phyloP scores from a whole-genome alignment of 1,139 yeast genomes.

The Saccharomyces uvarum region DNA sequence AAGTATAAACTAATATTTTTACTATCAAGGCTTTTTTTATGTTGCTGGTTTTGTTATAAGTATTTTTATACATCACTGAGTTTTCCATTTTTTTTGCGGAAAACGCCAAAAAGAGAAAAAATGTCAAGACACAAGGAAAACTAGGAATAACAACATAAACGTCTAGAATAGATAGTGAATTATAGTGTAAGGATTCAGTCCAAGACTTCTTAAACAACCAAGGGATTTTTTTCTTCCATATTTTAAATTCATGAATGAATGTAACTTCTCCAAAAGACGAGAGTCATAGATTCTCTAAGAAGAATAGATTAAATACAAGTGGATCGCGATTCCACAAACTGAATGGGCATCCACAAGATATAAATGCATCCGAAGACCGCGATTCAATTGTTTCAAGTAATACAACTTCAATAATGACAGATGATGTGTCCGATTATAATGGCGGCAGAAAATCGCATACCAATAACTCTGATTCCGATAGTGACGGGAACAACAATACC shows the following conservation, averaged over 20 bases:
- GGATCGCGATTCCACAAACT: background rate
- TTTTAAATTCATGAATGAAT: background rate
- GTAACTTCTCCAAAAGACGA: background rate
- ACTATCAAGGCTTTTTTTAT: too few relatives aligned
- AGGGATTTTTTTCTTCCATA: background rate
- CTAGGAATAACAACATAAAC: background rate
- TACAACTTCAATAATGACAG: conserved; percentile 18
- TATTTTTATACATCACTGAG: background rate
- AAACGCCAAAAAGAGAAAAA: background rate
- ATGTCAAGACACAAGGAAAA: background rate
- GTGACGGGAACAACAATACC: background rate
- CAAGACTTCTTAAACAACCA: background rate
- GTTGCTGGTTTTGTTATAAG: background rate
- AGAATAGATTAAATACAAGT: background rate
- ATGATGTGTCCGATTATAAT: conserved; percentile 1
- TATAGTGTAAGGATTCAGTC: background rate
- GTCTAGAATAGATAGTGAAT: background rate
- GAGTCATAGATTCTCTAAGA: background rate
- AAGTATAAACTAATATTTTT: background rate
- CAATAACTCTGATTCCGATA: conserved; percentile 1
- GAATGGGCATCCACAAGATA: background rate
- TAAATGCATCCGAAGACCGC: background rate
- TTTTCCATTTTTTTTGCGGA: background rate
- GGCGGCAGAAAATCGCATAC: conserved; percentile 7
- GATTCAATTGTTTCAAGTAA: conserved; percentile 14